Conservation (phyloP, 176 grass and related monocot genomes). For the Aegilops sharonensis region DNA sequence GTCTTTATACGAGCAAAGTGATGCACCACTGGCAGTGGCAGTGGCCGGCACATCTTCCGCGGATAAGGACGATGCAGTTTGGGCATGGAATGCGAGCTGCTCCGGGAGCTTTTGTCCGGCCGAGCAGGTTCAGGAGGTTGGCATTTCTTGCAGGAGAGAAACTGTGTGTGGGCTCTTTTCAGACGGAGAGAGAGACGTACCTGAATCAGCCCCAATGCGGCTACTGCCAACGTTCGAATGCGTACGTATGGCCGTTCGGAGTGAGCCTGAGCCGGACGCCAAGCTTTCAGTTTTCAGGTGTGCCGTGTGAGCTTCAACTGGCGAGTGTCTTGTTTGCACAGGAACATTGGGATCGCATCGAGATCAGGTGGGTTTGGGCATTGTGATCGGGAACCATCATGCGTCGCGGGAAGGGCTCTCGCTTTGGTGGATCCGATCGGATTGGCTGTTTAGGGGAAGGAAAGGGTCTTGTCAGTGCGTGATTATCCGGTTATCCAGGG, state of each 20-base stretch:
- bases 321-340: neutral
- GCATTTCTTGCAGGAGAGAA: conserved; percentile 8
- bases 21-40: neutral
- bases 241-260: neutral
- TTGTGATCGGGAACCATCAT: neutral
- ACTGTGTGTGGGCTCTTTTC: neutral
- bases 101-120: neutral
- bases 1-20: neutral
- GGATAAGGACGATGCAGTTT: neutral
- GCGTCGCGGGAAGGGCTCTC: neutral
- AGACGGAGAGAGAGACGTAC: neutral
- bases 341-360: neutral
- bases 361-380: neutral
- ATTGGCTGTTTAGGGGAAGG: neutral
- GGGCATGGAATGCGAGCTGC: neutral
- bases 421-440: conserved; percentile 11
- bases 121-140: neutral
- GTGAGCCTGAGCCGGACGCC: neutral
- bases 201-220: neutral
- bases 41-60: neutral
- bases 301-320: neutral
- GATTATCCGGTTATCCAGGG: conserved; percentile 29
- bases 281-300: neutral
- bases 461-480: neutral
- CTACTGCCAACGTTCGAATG: neutral